Base-by-base conservation (phyloP, 257 asterid species). In the Gentiana straminea region DNA sequence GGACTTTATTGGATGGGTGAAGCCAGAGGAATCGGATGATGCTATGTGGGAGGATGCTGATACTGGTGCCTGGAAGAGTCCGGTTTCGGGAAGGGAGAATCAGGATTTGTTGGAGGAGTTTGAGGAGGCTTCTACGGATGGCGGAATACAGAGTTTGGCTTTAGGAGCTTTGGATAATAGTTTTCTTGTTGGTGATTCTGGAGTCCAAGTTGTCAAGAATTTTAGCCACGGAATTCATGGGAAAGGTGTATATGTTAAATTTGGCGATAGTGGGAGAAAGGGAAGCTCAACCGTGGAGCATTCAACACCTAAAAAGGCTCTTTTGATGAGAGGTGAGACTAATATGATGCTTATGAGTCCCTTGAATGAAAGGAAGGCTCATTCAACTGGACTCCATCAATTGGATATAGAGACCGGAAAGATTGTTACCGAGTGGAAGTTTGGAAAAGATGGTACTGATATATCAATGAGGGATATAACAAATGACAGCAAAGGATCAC, bases 301-400 rank as follows among this genome's bases (percentile, higher is more conserved):
- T 15, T 70, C 84, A 4, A 83, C 87, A 1, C 95, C 97, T 1
- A 92, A 78, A 43, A 88, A 83, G 76, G 85, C 86, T 4, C 91
- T 88, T 64, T 44, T 92, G 79, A 92, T 88, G 99, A 86, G 95
- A 65, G 99, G 94, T 11, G 99, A 88, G 73, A 81, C 97, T 0
- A 92, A 92, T 70, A 92, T 92, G 97, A 73, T 92, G 93, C 83
- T 92, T 47, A 88, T 85, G 97, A 92, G 97, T 62, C 94, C 95
- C 9, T 35, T 73, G 33, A 81, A 83, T 74, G 94, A 81, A 57
- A 95, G 91, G 13, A 92, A 77, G 45, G 74, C 92, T 11, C 83
- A 76, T 32, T 64, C 94, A 0, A 68, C 77, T 3, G 97, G 97
- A 59, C 83, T 92, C 63, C 90, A 81, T 70, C 97, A 92, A 77